Evolutionary conservation across 2,329 filamentous ascomycete genomes (phyloP).

Genomic region (Reticulascus tulasneorum): DNA sequence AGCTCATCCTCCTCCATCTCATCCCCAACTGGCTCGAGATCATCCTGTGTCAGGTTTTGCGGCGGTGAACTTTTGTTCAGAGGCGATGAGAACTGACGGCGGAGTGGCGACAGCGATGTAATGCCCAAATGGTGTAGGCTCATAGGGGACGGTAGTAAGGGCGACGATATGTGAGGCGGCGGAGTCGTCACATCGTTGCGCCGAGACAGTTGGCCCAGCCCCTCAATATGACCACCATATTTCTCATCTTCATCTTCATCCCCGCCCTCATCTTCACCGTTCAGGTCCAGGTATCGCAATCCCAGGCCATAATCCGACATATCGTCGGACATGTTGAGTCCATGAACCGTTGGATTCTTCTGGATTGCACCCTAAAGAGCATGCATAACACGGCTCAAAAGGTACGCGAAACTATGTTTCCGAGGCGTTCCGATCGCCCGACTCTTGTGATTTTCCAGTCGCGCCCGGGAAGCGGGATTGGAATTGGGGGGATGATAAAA

Average conservation of each 20-base stretch:
- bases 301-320: constrained; percentile 15
- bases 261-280: constrained; percentile 12
- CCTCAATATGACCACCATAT: neutral
- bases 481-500: too few relatives aligned
- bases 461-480: too few relatives aligned
- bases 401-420: too few relatives aligned
- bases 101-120: constrained; percentile 26
- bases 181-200: constrained; percentile 8
- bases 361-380: too few relatives aligned
- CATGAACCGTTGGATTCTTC: too few relatives aligned
- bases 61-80: constrained; percentile 13
- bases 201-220: neutral
- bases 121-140: constrained; percentile 24
- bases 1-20: neutral
- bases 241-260: neutral
- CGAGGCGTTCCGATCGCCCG: too few relatives aligned
- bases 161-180: constrained; percentile 17
- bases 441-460: too few relatives aligned
- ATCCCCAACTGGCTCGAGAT: constrained; percentile 8
- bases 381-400: too few relatives aligned
- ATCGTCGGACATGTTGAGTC: constrained; percentile 10
- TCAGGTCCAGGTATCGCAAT: constrained; percentile 14
- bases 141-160: constrained; percentile 19
- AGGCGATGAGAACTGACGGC: constrained; percentile 23
- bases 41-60: constrained; percentile 13